These are phyloP conservation scores for Linanthus parryae DNA, from an alignment of 148 eudicot genomes.

Conservation along the genomic window DNA sequence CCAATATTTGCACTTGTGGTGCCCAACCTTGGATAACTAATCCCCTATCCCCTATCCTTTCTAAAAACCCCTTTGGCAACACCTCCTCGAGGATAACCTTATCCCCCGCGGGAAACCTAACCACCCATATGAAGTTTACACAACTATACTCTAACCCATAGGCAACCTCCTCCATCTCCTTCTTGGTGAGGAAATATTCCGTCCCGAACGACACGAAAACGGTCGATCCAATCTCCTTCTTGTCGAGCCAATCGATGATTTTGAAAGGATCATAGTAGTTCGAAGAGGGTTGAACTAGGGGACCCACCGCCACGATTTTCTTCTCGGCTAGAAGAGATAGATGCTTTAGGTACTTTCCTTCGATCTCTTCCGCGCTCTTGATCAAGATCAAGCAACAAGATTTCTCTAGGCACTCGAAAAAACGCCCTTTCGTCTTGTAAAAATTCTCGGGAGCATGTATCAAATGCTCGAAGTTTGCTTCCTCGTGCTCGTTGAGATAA, in stretches of 20 bases:
- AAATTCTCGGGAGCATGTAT: slow-evolving; percentile 1
- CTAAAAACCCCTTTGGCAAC: slow-evolving; percentile 1
- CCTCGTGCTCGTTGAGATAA: slow-evolving; percentile 8
- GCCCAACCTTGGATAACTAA: neutral
- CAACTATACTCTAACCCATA: too few relatives aligned
- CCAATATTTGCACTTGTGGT: slow-evolving; percentile 1
- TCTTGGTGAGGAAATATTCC: neutral
- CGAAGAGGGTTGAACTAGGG: neutral
- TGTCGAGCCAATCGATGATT: slow-evolving; percentile 1
- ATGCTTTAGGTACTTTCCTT: too few relatives aligned
- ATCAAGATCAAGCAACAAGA: neutral
- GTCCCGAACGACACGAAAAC: neutral
- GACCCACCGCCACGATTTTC: neutral
- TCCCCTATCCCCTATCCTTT: slow-evolving; percentile 1
- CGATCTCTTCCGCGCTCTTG: neutral
- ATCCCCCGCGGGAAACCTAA: neutral
- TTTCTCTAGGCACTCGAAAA: neutral
- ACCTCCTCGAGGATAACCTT: neutral
- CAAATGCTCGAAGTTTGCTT: slow-evolving; percentile 2
- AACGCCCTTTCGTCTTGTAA: neutral
- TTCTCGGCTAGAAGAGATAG: neutral
- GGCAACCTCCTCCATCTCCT: slow-evolving; percentile 3
- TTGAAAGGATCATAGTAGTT: neutral
- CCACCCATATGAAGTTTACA: too few relatives aligned
- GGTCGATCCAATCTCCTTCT: neutral